Evolutionary conservation across 2,329 filamentous ascomycete genomes (phyloP).

Genomic region (Dactylellina parvicollis): DNA sequence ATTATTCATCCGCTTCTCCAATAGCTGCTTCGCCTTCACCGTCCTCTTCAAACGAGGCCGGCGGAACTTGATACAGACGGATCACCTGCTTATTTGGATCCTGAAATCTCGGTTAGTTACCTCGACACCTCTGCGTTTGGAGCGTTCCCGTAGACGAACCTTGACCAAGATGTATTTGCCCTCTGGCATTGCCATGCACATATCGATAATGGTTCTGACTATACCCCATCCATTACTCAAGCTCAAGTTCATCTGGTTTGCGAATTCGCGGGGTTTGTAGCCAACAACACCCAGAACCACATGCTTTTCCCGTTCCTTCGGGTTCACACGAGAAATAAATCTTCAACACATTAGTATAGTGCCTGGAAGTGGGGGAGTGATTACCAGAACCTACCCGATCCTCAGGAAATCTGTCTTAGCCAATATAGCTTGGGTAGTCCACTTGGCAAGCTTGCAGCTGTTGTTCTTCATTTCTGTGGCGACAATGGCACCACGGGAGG

Average conservation of each 20-base stretch:
- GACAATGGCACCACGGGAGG: constrained; percentile 94
- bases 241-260: constrained; percentile 96
- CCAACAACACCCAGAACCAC: constrained; percentile 93
- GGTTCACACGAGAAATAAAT: constrained; percentile 94
- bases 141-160: constrained; percentile 21
- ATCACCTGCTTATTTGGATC: constrained; percentile 98
- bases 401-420: constrained; percentile 99
- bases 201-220: constrained; percentile 95
- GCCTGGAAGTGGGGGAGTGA: neutral
- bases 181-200: constrained; percentile 80
- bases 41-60: constrained; percentile 88
- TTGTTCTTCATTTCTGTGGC: constrained; percentile 99
- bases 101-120: constrained; percentile 68
- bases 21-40: constrained; percentile 73
- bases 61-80: constrained; percentile 88
- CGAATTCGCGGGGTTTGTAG: constrained; percentile 98
- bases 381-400: constrained; percentile 75
- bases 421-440: constrained; percentile 96
- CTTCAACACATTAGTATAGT: constrained; percentile 65
- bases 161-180: constrained; percentile 83
- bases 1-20: constrained; percentile 68
- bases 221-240: constrained; percentile 99
- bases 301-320: constrained; percentile 91
- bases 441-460: constrained; percentile 96
- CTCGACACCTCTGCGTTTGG: neutral